Evolutionary conservation across 179 eudicot genomes (phyloP).

Genomic region (Spergularia azorica): DNA sequence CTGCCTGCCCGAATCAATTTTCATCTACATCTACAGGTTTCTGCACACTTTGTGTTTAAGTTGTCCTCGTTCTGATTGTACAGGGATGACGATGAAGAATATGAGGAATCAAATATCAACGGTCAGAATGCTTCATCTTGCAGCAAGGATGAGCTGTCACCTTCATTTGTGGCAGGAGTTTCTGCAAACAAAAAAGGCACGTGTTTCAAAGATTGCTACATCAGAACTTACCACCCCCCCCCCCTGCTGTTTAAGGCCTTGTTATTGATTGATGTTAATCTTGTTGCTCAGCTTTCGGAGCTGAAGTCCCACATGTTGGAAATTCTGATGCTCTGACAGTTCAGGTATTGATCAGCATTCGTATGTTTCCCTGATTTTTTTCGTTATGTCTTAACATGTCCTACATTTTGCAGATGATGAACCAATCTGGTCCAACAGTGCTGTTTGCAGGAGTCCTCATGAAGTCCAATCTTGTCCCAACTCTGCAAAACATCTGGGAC

Average conservation of each 20-base stretch:
- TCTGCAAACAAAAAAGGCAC: not conserved
- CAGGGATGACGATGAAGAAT: not conserved
- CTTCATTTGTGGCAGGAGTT: not conserved
- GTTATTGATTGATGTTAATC: too few relatives aligned
- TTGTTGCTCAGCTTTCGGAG: not conserved
- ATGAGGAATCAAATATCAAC: not conserved
- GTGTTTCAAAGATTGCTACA: too few relatives aligned
- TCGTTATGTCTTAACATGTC: too few relatives aligned
- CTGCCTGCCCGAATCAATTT: too few relatives aligned
- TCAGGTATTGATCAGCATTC: slow-evolving; percentile 11
- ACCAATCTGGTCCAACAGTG: not conserved
- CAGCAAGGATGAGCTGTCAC: not conserved
- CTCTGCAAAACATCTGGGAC: too few relatives aligned
- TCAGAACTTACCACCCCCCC: too few relatives aligned
- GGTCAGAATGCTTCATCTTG: not conserved
- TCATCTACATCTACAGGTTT: not conserved
- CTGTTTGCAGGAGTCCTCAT: too few relatives aligned
- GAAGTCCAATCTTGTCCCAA: too few relatives aligned
- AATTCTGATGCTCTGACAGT: not conserved
- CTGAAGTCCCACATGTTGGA: not conserved
- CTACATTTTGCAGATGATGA: too few relatives aligned
- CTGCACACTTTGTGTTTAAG: too few relatives aligned
- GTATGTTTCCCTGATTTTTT: too few relatives aligned
- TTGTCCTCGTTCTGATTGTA: not conserved
- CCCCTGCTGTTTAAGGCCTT: too few relatives aligned